These are phyloP conservation scores for Xylariaceae sp. DNA, from an alignment of 2,329 filamentous ascomycete genomes.

Conservation along the genomic window DNA sequence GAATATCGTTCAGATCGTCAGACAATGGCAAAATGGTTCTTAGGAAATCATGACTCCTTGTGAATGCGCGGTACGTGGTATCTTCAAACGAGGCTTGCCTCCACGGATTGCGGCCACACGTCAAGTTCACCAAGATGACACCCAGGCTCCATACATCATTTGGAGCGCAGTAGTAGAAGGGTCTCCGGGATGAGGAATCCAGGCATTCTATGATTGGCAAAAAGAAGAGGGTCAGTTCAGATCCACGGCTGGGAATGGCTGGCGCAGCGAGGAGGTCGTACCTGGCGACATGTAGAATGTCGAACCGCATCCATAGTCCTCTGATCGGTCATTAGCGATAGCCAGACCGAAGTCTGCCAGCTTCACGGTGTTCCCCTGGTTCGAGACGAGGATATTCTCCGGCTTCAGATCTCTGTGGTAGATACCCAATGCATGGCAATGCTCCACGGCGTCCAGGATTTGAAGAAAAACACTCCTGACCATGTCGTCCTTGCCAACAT, in stretches of 20 bases:
- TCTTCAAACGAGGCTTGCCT: constrained; percentile 93
- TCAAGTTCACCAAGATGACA: constrained; percentile 95
- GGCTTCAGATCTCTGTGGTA: constrained; percentile 98
- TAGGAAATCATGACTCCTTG: constrained; percentile 79
- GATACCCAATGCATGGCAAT: constrained; percentile 88
- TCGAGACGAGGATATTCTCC: constrained; percentile 92
- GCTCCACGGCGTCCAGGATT: constrained; percentile 91
- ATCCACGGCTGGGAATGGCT: constrained; percentile 14
- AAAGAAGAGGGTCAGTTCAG: constrained; percentile 26
- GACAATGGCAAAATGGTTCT: constrained; percentile 90
- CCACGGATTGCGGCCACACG: constrained; percentile 97
- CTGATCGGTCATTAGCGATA: constrained; percentile 75
- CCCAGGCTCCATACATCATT: constrained; percentile 99
- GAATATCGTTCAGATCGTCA: constrained; percentile 80
- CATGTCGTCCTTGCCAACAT: constrained; percentile 85
- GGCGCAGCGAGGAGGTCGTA: constrained; percentile 46
- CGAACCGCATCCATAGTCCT: constrained; percentile 95
- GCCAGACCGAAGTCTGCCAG: constrained; percentile 96
- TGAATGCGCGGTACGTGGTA: constrained; percentile 88
- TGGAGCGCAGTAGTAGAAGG: constrained; percentile 84
- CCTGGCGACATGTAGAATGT: constrained; percentile 99
- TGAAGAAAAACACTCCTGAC: constrained; percentile 88
- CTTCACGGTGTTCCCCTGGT: constrained; percentile 85
- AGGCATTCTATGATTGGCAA: constrained; percentile 67
- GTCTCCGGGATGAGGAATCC: constrained; percentile 67